These are phyloP conservation scores for Paraurostyla sp. DNA, from an alignment of 73 alveolate species.

Conservation along the genomic window DNA sequence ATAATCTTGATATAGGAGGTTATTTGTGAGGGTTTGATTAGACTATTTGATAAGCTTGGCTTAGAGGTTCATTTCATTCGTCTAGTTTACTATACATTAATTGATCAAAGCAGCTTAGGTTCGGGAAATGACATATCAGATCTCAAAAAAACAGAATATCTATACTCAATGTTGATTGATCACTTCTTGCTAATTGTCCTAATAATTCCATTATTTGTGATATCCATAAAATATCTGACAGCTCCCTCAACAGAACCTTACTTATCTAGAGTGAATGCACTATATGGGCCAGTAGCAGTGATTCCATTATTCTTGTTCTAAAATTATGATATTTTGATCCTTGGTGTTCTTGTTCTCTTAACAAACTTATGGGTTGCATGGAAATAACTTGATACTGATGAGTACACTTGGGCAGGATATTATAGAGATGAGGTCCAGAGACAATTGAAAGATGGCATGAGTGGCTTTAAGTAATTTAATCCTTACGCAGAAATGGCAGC, in stretches of 20 bases:
- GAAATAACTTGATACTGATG: constrained; percentile 45
- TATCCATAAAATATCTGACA: constrained; percentile 11
- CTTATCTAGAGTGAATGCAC: background rate
- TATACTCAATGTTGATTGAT: background rate
- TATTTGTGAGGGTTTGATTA: constrained; percentile 9
- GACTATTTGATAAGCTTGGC: constrained; percentile 26
- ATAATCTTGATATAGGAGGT: background rate
- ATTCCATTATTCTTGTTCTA: constrained; percentile 41
- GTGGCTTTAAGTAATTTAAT: too few relatives aligned
- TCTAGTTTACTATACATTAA: background rate
- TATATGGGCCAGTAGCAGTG: constrained; percentile 33
- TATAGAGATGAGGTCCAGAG: constrained; percentile 24
- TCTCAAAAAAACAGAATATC: background rate
- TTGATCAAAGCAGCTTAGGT: background rate
- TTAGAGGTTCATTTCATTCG: constrained; percentile 47
- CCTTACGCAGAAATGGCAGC: background rate
- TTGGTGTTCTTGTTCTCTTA: background rate
- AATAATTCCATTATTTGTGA: background rate
- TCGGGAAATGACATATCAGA: too few relatives aligned
- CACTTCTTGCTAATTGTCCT: background rate
- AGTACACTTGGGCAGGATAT: constrained; percentile 16
- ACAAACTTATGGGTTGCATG: constrained; percentile 49
- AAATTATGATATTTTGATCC: constrained; percentile 9
- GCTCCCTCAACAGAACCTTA: constrained; percentile 22
- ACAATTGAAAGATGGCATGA: background rate